Evolutionary conservation across 768 basidiomycete species (phyloP), one percentile per base, ranked within the genome.

Genomic region (Tricholoma matsutake): DNA sequence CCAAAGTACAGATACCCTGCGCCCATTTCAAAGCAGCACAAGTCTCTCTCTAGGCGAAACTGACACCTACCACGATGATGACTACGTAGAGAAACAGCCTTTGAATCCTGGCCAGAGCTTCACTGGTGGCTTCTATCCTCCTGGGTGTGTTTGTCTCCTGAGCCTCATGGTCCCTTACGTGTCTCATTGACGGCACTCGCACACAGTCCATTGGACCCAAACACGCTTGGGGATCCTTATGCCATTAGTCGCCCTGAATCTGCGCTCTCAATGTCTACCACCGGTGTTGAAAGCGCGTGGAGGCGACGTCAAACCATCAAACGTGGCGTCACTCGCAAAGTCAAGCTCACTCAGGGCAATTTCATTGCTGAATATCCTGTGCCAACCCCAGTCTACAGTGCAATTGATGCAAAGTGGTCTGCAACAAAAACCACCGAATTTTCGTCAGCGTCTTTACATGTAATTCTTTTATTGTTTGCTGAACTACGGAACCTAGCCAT

Each of bases 341-440:
- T 98, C 78, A 91, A 92, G 72, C 87, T 98, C 64, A 96, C 94
- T 8, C 83, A 94, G 54, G 96, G 96, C 61, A 91, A 96, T 69
- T 96, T 94, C 76, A 91, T 96, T 74, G 83, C 87, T 32, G 95
- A 97, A 67, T 94, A 96, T 71, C 79, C 86, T 6, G 94, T 96
- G 1, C 94, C 94, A 1, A 88, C 89, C 0, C 89, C 94, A 3
- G 86, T 96, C 56, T 82, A 79, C 68, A 89, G 86, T 61, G 93
- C 93, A 20, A 87, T 93, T 35, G 94, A 97, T 74, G 74, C 81
- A 37, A 91, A 89, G 72, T 96, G 87, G 79, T 76, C 84, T n/a
- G 71, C 74, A 61, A 83, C 83, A 56, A 91, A 80, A 64, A 87
- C 88, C 14, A 95, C 87, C 2, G 96, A 98, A 73, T 98, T 98